Evolutionary conservation across 179 eudicot genomes (phyloP).

Genomic region (Vitellaria paradoxa): DNA sequence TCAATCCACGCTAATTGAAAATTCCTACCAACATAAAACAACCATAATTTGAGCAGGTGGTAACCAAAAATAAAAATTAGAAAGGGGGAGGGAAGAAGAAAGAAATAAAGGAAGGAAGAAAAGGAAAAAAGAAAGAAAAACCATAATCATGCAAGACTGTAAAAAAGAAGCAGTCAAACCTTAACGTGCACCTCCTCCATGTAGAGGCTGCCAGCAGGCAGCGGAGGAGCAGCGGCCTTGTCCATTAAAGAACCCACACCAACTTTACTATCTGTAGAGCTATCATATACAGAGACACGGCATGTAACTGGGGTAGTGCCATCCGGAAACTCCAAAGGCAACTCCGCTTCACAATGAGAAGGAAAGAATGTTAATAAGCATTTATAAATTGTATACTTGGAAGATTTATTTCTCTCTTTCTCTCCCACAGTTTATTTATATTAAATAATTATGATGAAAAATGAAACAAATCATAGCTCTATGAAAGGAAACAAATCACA

Average conservation of each 20-base stretch:
- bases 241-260: slow-evolving; percentile 78
- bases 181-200: slow-evolving; percentile 96
- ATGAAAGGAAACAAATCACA: no score
- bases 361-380: background rate
- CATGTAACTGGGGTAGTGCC: slow-evolving; percentile 98
- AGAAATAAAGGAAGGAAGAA: background rate
- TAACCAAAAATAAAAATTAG: background rate
- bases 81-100: background rate
- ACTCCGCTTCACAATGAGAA: slow-evolving; percentile 51
- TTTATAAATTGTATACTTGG: background rate
- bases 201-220: slow-evolving; percentile 79
- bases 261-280: slow-evolving; percentile 78
- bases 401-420: no score
- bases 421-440: no score
- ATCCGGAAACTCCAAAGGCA: slow-evolving; percentile 97
- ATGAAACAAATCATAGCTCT: no score
- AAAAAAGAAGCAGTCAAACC: slow-evolving; percentile 34
- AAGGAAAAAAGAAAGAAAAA: no score
- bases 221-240: slow-evolving; percentile 81
- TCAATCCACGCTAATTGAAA: background rate
- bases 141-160: no score
- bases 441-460: no score
- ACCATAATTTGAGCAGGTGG: no score
- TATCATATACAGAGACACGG: slow-evolving; percentile 91
- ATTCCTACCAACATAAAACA: no score